These are phyloP conservation scores for Hymenotorrendiella dingleyae DNA, from an alignment of 2,329 filamentous ascomycete species.

Conservation along the genomic window DNA sequence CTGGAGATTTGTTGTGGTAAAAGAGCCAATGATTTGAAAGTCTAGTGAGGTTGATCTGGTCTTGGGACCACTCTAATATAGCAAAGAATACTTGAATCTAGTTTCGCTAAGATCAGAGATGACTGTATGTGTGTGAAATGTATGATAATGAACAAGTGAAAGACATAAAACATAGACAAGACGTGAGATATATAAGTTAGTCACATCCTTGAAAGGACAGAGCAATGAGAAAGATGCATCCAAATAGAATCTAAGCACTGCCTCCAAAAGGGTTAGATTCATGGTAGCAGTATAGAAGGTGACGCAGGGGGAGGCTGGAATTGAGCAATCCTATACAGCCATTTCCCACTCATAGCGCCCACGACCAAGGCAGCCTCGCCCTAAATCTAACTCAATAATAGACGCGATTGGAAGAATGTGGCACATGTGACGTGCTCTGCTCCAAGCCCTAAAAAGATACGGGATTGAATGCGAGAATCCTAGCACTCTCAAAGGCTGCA, in stretches of 20 bases:
- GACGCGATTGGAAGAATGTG: constrained; percentile 13
- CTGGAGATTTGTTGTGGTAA: neutral
- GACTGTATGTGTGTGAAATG: neutral
- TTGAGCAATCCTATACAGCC: constrained; percentile 8
- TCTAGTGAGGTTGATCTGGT: constrained; percentile 5
- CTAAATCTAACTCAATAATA: constrained; percentile 7
- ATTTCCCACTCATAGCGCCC: constrained; percentile 6
- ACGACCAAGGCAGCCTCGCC: constrained; percentile 21
- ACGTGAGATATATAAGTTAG: constrained; percentile 1
- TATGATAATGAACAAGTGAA: neutral
- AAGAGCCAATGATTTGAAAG: constrained; percentile 2
- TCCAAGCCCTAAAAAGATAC: constrained; percentile 13
- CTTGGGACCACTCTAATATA: constrained; percentile 2
- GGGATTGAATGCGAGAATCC: constrained; percentile 20
- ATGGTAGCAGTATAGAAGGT: constrained; percentile 21
- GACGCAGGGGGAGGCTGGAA: constrained; percentile 16
- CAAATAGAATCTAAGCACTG: constrained; percentile 18
- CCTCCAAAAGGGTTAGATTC: constrained; percentile 22
- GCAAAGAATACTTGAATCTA: constrained; percentile 1
- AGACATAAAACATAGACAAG: neutral
- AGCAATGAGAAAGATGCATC: constrained; percentile 15
- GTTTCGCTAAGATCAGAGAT: constrained; percentile 3
- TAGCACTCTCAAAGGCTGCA: constrained; percentile 7
- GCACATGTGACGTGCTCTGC: constrained; percentile 14
- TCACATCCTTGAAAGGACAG: constrained; percentile 4